A percentile compares a stretch with the other conserved stretches of the same genome.
Evolutionary conservation across 371 early-diverging fungal species (phyloP).

Genomic region (Apophysomyces elegans): DNA sequence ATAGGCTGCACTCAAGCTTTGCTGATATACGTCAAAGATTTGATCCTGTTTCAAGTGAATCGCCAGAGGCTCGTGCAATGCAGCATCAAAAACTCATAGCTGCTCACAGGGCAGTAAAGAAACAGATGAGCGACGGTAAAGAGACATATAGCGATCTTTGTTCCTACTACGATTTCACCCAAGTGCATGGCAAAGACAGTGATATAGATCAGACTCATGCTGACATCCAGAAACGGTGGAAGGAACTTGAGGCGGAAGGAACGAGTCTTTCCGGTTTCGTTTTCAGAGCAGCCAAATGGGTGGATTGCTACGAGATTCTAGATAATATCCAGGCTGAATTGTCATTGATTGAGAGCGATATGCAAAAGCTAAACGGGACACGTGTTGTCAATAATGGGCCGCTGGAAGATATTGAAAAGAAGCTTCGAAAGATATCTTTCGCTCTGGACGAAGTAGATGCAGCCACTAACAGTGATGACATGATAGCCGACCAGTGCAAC

Average conservation of each 20-base stretch:
- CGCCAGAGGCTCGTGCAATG: slow-evolving; percentile 11
- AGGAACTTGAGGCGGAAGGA: slow-evolving; percentile 24
- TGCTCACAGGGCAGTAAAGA: slow-evolving; percentile 33
- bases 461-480: slow-evolving; percentile 17
- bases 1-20: slow-evolving; percentile 7
- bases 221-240: slow-evolving; percentile 28
- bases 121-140: slow-evolving; percentile 32
- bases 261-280: slow-evolving; percentile 14
- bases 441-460: slow-evolving; percentile 15
- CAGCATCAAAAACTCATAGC: slow-evolving; percentile 27
- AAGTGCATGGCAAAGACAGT: slow-evolving; percentile 23
- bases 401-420: slow-evolving; percentile 14
- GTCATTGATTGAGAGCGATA: slow-evolving; percentile 13
- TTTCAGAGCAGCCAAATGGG: slow-evolving; percentile 15
- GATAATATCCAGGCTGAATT: slow-evolving; percentile 20
- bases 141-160: slow-evolving; percentile 51
- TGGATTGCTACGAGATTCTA: slow-evolving; percentile 19
- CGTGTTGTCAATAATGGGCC: background rate
- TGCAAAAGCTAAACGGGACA: slow-evolving; percentile 11
- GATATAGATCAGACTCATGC: slow-evolving; percentile 23
- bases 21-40: slow-evolving; percentile 9
- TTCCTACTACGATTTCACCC: slow-evolving; percentile 38
- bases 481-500: slow-evolving; percentile 25
- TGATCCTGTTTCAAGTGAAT: slow-evolving; percentile 13
- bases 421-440: slow-evolving; percentile 23